Percentiles rank a stretch among this genome's conserved stretches.
phyloP scores from a whole-genome alignment of 1,139 yeast genomes.

The Candida gigantensis region DNA sequence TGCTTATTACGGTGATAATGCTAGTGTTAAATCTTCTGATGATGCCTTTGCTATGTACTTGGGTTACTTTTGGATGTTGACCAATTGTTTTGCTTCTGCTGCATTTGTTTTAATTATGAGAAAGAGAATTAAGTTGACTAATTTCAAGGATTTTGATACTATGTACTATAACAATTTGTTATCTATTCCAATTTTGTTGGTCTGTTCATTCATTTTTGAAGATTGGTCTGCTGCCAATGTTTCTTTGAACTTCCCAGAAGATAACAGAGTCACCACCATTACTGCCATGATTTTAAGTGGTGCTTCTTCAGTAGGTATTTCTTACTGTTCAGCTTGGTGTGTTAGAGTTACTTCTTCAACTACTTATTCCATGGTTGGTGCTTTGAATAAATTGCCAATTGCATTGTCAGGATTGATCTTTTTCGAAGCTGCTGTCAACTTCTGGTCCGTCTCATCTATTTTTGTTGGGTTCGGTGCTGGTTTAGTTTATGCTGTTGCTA shows the following conservation, averaged over 20 bases:
- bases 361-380: conserved; percentile 99
- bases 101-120: conserved; percentile 92
- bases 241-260: conserved; percentile 74
- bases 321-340: conserved; percentile 99
- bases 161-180: conserved; percentile 96
- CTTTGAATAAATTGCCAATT: conserved; percentile 95
- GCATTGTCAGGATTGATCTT: conserved; percentile 92
- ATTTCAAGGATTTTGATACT: conserved; percentile 97
- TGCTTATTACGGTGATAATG: conserved; percentile 89
- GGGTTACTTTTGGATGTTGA: conserved; percentile 96
- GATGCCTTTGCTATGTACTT: conserved; percentile 56
- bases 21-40: conserved; percentile 36
- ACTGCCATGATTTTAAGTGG: conserved; percentile 90
- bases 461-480: conserved; percentile 93
- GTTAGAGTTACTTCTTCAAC: conserved; percentile 98
- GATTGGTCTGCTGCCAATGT: conserved; percentile 90
- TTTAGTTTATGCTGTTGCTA: conserved; percentile 89
- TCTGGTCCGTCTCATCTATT: conserved; percentile 87
- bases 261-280: conserved; percentile 64
- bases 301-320: conserved; percentile 90
- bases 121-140: conserved; percentile 94
- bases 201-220: conserved; percentile 76
- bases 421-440: conserved; percentile 93
- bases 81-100: conserved; percentile 92
- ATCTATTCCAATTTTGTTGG: conserved; percentile 82